These are phyloP conservation scores for Tuber microsphaerosporum DNA, from an alignment of 495 filamentous ascomycete species.

Conservation along the genomic window DNA sequence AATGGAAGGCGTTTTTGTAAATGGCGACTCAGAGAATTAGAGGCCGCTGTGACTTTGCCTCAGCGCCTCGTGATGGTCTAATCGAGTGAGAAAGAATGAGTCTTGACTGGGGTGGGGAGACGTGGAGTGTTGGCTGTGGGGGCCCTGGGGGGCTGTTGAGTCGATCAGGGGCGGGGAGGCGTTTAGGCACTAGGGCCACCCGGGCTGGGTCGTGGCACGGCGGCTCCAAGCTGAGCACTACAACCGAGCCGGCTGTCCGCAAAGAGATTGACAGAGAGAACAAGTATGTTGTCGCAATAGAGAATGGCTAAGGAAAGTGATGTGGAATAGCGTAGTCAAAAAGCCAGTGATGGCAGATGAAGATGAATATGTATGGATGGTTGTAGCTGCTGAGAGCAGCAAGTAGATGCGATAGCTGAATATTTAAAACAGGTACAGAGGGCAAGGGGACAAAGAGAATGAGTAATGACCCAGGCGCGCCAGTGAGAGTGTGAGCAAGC, in stretches of 20 bases:
- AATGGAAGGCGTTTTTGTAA: conserved; percentile 41
- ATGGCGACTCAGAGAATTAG: conserved; percentile 29
- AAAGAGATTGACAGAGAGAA: background rate
- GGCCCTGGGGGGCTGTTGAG: conserved; percentile 13
- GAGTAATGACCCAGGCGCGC: conserved; percentile 18
- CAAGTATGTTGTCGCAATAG: background rate
- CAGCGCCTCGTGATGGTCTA: conserved; percentile 38
- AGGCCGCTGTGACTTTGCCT: conserved; percentile 24
- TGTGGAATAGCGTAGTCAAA: background rate
- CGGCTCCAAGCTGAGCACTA: conserved; percentile 12
- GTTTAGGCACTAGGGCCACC: conserved; percentile 28
- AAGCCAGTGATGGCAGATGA: background rate
- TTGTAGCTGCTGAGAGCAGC: conserved; percentile 37
- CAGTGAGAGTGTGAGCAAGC: conserved; percentile 35
- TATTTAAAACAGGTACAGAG: conserved; percentile 32
- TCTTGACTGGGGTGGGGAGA: conserved; percentile 16
- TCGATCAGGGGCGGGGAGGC: conserved; percentile 28
- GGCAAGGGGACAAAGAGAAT: conserved; percentile 32
- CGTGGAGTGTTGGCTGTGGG: conserved; percentile 9
- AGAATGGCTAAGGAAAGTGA: background rate
- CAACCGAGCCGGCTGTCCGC: background rate
- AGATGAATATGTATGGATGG: conserved; percentile 27
- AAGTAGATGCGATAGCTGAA: conserved; percentile 39
- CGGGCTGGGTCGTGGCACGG: conserved; percentile 35
- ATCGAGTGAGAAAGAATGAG: conserved; percentile 29